Evolutionary conservation across 441 rosid genomes (phyloP).

Genomic region (Adansonia grandidieri): DNA sequence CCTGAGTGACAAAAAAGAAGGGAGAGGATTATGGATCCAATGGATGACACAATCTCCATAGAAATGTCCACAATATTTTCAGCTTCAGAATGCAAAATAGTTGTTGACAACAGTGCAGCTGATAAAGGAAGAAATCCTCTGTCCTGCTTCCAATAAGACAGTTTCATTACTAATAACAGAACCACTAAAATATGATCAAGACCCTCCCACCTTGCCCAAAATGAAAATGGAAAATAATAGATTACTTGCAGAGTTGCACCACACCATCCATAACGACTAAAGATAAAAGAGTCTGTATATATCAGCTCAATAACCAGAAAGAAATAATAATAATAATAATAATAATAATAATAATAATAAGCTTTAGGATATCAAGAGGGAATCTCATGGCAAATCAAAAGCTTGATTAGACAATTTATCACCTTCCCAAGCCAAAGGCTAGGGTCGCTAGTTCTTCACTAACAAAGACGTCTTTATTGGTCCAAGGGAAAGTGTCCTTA

Average conservation of each 20-base stretch:
- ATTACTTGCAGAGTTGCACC: slow-evolving; percentile 13
- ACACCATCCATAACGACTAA: background rate
- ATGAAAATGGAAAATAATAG: background rate
- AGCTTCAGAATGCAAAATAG: slow-evolving; percentile 56
- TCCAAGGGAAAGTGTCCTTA: background rate
- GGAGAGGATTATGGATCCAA: slow-evolving; percentile 85
- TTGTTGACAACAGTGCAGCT: slow-evolving; percentile 85
- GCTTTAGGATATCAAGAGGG: background rate
- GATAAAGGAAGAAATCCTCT: slow-evolving; percentile 95
- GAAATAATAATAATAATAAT: background rate
- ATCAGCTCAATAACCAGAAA: slow-evolving; percentile 1
- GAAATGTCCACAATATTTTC: slow-evolving; percentile 55
- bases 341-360: background rate
- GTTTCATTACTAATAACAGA: slow-evolving; percentile 29
- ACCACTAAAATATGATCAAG: slow-evolving; percentile 30
- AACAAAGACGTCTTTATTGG: background rate
- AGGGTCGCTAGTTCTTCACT: background rate
- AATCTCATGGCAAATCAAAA: background rate
- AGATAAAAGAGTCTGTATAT: background rate
- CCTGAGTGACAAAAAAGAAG: slow-evolving; percentile 88
- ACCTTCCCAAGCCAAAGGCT: slow-evolving; percentile 7
- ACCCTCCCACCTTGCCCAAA: slow-evolving; percentile 9
- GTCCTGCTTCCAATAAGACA: slow-evolving; percentile 65
- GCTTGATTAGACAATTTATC: background rate
- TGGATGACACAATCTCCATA: slow-evolving; percentile 65